These are phyloP conservation scores for Tanacetum coccineum DNA, from an alignment of 129 eudicot genomes.

Conservation along the genomic window DNA sequence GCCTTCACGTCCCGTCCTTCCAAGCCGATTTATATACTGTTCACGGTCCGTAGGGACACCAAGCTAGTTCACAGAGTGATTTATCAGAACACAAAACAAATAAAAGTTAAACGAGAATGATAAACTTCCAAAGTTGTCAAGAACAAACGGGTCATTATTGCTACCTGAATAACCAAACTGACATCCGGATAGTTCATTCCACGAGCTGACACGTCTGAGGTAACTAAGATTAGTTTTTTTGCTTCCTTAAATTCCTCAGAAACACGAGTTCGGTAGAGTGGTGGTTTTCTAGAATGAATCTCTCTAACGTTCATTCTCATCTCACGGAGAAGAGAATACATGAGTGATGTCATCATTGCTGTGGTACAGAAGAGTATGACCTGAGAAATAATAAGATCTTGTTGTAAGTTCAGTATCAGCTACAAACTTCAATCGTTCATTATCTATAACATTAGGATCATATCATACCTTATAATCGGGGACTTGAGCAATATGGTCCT, in stretches of 20 bases:
- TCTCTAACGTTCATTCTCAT: constrained; percentile 86
- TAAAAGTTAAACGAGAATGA: background rate
- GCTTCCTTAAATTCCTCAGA: constrained; percentile 81
- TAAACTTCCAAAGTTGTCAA: background rate
- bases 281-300: constrained; percentile 80
- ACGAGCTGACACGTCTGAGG: constrained; percentile 84
- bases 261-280: constrained; percentile 60
- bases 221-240: constrained; percentile 52
- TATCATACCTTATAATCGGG: constrained; percentile 67
- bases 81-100: background rate
- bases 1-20: constrained; percentile 90
- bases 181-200: constrained; percentile 97
- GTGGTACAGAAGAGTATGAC: constrained; percentile 83
- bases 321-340: constrained; percentile 72
- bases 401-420: constrained; percentile 3
- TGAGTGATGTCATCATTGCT: constrained; percentile 82
- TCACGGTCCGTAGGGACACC: constrained; percentile 81
- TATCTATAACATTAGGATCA: background rate
- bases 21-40: constrained; percentile 82
- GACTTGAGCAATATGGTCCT: constrained; percentile 56
- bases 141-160: background rate
- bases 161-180: constrained; percentile 84
- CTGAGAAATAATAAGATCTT: constrained; percentile 35
- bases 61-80: constrained; percentile 40
- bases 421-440: background rate